phyloP scores from a whole-genome alignment of 2,329 filamentous ascomycete genomes.

The Scedosporium boydii region DNA sequence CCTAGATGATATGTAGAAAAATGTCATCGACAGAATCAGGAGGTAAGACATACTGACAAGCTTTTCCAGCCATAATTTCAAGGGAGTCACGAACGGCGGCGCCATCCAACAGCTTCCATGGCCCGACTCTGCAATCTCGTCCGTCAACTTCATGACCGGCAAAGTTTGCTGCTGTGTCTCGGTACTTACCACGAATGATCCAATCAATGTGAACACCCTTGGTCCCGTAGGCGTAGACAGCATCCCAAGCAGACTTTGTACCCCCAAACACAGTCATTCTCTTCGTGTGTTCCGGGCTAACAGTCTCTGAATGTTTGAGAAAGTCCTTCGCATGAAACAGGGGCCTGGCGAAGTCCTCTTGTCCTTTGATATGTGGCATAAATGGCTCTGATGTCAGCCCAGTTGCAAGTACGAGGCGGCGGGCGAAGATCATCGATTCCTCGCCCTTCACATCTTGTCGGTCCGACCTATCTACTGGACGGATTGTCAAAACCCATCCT shows the following conservation, averaged over 20 bases:
- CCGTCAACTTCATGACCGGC: background rate
- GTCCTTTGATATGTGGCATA: constrained; percentile 27
- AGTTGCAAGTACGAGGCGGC: constrained; percentile 39
- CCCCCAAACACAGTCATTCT: constrained; percentile 41
- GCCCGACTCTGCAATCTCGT: constrained; percentile 19
- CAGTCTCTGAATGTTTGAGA: constrained; percentile 18
- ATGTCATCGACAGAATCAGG: background rate
- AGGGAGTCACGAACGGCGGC: constrained; percentile 48
- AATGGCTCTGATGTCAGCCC: constrained; percentile 35
- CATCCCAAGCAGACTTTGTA: constrained; percentile 49
- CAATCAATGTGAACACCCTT: constrained; percentile 38
- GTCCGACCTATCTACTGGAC: constrained; percentile 45
- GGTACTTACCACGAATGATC: constrained; percentile 32
- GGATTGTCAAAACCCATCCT: constrained; percentile 32
- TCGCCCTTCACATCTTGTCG: constrained; percentile 47
- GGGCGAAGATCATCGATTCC: constrained; percentile 14
- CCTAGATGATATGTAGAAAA: background rate
- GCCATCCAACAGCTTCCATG: constrained; percentile 46
- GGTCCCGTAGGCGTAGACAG: constrained; percentile 41
- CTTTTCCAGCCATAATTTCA: constrained; percentile 61
- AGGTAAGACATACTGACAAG: constrained; percentile 35
- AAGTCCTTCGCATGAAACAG: constrained; percentile 37
- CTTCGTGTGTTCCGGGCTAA: constrained; percentile 18
- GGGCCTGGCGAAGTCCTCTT: constrained; percentile 24
- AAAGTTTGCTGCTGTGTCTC: background rate